Percentiles rank a stretch among this genome's conserved stretches.
Conservation (phyloP, 148 eudicot genomes). For the Mesembryanthemum crystallinum region DNA sequence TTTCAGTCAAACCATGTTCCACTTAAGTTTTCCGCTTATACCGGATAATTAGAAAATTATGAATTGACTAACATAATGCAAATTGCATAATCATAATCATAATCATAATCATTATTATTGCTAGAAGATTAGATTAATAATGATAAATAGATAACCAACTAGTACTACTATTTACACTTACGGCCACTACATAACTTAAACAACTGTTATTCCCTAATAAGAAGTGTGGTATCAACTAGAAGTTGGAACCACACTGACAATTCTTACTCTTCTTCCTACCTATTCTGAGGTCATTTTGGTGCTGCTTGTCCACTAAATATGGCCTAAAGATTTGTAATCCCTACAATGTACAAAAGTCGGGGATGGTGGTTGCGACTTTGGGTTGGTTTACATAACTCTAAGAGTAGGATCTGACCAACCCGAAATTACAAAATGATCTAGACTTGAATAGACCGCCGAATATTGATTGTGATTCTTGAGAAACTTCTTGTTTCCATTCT, state of each 20-base stretch:
- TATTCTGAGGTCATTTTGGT: constrained; percentile 6
- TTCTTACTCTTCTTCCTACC: constrained; percentile 12
- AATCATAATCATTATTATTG: too few relatives aligned
- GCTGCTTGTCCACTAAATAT: background rate
- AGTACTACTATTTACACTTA: constrained; percentile 24
- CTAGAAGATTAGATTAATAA: constrained; percentile 11
- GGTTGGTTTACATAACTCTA: constrained; percentile 7
- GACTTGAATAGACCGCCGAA: constrained; percentile 88
- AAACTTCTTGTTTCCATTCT: constrained; percentile 41
- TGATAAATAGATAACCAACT: constrained; percentile 3
- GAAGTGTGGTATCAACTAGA: constrained; percentile 22
- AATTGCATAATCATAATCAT: constrained; percentile 9
- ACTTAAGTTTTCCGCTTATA: constrained; percentile 14
- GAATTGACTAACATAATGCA: background rate
- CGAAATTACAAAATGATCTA: constrained; percentile 78
- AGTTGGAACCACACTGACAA: constrained; percentile 21
- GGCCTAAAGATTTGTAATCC: constrained; percentile 2
- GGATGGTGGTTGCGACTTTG: background rate
- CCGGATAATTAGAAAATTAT: constrained; percentile 1
- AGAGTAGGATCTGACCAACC: constrained; percentile 77
- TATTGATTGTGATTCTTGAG: constrained; percentile 72
- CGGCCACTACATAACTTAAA: constrained; percentile 10
- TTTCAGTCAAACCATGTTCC: constrained; percentile 22
- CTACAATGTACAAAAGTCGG: constrained; percentile 17
- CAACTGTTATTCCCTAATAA: constrained; percentile 11